A percentile compares a stretch with the other conserved stretches of the same genome.
Evolutionary conservation across 352 stramenopile species (phyloP).

Genomic region (Globisporangium alternatum): DNA sequence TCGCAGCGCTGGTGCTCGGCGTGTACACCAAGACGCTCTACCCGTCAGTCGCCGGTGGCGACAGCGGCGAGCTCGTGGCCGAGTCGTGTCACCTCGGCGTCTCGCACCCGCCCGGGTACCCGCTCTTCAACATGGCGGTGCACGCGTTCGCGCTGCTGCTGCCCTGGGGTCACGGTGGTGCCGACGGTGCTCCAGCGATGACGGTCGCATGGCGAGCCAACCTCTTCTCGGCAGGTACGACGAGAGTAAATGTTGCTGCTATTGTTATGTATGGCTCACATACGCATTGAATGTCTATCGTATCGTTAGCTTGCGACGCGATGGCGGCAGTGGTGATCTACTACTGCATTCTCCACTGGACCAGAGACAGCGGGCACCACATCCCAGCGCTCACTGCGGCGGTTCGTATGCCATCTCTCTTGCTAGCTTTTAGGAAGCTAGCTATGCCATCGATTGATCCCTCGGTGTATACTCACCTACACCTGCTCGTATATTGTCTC

Average conservation of each 20-base stretch:
- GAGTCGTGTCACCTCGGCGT: constrained; percentile 93
- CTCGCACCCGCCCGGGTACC: constrained; percentile 93
- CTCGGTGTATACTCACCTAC: not conserved
- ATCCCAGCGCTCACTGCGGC: constrained; percentile 48
- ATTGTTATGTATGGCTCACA: not conserved
- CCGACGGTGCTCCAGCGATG: not conserved
- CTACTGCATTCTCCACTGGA: constrained; percentile 49
- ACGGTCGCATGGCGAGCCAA: constrained; percentile 85
- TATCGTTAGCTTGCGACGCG: constrained; percentile 50
- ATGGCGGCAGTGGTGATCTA: constrained; percentile 55
- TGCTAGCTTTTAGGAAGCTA: too few relatives aligned
- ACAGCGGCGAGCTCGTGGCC: constrained; percentile 91
- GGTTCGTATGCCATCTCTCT: constrained; percentile 25
- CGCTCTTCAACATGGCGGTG: constrained; percentile 91
- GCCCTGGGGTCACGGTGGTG: constrained; percentile 18
- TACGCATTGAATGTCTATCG: constrained; percentile 3
- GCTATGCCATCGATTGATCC: too few relatives aligned
- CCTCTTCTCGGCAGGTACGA: constrained; percentile 72
- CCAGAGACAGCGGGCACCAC: constrained; percentile 14
- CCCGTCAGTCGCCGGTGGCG: constrained; percentile 84
- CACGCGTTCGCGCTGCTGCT: constrained; percentile 53
- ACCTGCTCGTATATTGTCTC: not conserved
- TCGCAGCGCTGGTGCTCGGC: constrained; percentile 29
- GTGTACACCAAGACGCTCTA: constrained; percentile 84
- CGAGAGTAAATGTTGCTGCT: not conserved